Evolutionary conservation across 352 stramenopile genomes (phyloP).

Genomic region (Pythium volutum): DNA sequence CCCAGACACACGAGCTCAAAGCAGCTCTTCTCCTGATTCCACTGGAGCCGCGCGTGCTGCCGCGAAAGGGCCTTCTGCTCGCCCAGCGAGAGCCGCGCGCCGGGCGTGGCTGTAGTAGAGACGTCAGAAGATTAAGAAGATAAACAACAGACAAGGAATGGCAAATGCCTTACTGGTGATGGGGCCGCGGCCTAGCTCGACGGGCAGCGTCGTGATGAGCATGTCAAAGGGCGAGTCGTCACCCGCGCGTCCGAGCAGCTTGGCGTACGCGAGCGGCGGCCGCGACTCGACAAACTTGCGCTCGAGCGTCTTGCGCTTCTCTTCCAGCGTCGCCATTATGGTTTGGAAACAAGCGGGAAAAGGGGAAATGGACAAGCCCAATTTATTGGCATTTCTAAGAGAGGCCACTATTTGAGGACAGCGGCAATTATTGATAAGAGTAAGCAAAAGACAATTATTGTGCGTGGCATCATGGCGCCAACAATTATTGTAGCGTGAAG

Average conservation of each 20-base stretch:
- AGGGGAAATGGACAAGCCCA: neutral
- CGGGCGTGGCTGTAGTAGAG: constrained; percentile 28
- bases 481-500: neutral
- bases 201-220: constrained; percentile 72
- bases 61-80: constrained; percentile 81
- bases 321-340: constrained; percentile 42
- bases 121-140: neutral
- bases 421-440: neutral
- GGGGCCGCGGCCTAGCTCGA: constrained; percentile 64
- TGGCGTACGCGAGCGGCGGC: constrained; percentile 77
- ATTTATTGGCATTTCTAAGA: constrained; percentile 7
- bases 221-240: constrained; percentile 71
- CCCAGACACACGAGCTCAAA: constrained; percentile 77
- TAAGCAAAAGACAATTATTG: neutral
- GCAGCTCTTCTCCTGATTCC: constrained; percentile 67
- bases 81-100: constrained; percentile 57
- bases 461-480: neutral
- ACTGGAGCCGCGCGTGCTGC: constrained; percentile 74
- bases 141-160: too few relatives aligned
- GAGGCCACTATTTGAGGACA: neutral
- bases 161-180: constrained; percentile 37
- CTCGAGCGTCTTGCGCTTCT: constrained; percentile 77
- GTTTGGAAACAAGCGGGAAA: neutral
- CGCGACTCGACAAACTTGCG: constrained; percentile 74
- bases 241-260: constrained; percentile 55